phyloP scores from a whole-genome alignment of 208 protist species.

The Balamuthia mandrillaris region DNA sequence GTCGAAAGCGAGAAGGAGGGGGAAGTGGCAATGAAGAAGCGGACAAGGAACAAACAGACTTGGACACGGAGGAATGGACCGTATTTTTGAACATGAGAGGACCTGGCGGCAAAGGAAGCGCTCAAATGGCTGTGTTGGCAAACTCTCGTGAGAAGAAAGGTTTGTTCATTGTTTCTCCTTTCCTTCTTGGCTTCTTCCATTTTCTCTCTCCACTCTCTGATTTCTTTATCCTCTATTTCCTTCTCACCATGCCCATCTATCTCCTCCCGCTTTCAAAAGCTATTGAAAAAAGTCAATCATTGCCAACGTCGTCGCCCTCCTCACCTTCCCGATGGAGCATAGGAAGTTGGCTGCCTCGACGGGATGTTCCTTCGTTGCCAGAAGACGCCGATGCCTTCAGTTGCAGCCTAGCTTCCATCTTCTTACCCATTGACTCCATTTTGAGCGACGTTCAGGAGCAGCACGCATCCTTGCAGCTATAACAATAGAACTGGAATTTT shows the following conservation, averaged over 20 bases:
- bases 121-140: not conserved
- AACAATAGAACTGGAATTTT: no score
- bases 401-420: not conserved
- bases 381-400: not conserved
- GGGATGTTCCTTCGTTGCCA: not conserved
- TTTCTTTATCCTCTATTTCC: not conserved
- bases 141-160: not conserved
- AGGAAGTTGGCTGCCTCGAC: no score
- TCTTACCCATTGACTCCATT: slow-evolving; percentile 1
- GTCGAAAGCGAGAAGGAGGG: no score
- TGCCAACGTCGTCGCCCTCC: not conserved
- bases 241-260: not conserved
- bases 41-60: not conserved
- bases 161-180: not conserved
- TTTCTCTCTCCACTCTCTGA: not conserved
- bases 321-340: not conserved
- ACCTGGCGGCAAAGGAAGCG: not conserved
- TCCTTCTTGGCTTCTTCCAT: not conserved
- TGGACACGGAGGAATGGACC: not conserved
- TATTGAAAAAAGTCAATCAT: not conserved
- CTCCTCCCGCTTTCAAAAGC: not conserved
- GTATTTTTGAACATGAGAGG: slow-evolving; percentile 29
- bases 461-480: no score
- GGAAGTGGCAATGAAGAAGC: no score
- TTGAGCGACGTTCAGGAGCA: slow-evolving; percentile 2